Base-by-base conservation (phyloP, 2,329 filamentous ascomycete species). In the Chalaropsis thielavioides region DNA sequence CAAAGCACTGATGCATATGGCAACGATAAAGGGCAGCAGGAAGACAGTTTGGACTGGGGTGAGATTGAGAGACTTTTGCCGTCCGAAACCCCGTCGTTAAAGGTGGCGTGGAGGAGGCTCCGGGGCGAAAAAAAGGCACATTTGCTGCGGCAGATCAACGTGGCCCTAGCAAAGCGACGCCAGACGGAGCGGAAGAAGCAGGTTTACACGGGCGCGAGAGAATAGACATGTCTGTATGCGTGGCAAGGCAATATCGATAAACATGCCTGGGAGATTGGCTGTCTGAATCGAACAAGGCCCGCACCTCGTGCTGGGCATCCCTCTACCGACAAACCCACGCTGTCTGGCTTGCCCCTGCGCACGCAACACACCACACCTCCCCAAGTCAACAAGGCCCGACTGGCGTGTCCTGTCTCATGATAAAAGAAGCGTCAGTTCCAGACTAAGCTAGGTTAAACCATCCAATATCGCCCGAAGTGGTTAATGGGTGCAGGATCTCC, bases 41-140 rank as follows among this genome's bases (percentile, higher is more conserved):
- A 1, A 3, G 63, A 68, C 13, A 68, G 69, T 27, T 71, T 68
- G 64, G 70, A 63, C 22, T 62, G 60, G 24, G 56, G 44, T 7
- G 40, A 61, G 63, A 68, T 60, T 63, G 64, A 67, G 58, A 70
- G 69, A 49, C 70, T 68, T 46, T 65, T 68, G 43, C 69, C 51
- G 61, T 22, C 46, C 43, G 68, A 63, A 51, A 31, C 35, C 3
- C 2, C n/a, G 2, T 22, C 38, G 7, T 27, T 66, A 43, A 59
- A 60, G 19, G 24, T n/a, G 49, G 44, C 58, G 15, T 41, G 35
- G 22, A 44, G 59, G 11, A 22, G 8, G n/a, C 22, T 27, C 11
- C 13, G 49, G 22, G 41, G 22, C 11, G 17, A 51, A 1, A 43
- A 66, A 15, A 59, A 15, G 40, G 19, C 43, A 22, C 27, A 40